These are phyloP conservation scores for Moesziomyces parantarcticus DNA, from an alignment of 1,284 basidiomycete genomes.

Conservation along the genomic window DNA sequence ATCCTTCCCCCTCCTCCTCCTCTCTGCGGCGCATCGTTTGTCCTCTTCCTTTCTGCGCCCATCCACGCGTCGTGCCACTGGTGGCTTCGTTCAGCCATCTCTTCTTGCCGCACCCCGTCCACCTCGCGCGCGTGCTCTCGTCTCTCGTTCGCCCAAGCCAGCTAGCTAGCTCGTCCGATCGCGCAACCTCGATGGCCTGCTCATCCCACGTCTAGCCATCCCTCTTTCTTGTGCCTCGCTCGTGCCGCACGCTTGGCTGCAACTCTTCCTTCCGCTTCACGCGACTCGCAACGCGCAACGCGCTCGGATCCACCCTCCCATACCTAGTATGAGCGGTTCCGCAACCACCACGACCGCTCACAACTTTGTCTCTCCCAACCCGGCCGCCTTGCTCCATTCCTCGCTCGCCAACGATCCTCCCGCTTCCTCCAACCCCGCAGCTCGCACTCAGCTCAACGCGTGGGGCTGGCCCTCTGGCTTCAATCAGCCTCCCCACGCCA, in stretches of 20 bases:
- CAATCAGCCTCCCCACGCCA: constrained; percentile 34
- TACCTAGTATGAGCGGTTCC: constrained; percentile 48
- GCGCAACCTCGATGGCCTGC: neutral
- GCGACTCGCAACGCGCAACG: too few relatives aligned
- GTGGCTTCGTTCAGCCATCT: constrained; percentile 8
- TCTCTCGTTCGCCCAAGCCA: too few relatives aligned
- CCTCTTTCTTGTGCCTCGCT: too few relatives aligned
- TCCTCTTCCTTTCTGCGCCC: constrained; percentile 1
- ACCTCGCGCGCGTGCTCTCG: neutral
- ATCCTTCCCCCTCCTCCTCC: constrained; percentile 1
- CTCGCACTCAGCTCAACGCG: constrained; percentile 48
- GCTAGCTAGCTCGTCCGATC: too few relatives aligned
- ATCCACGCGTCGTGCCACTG: constrained; percentile 6
- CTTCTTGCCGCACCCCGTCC: neutral
- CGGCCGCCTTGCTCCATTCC: constrained; percentile 15
- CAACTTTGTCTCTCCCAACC: constrained; percentile 31
- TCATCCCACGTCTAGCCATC: neutral
- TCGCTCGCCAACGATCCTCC: constrained; percentile 13
- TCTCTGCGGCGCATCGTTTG: neutral
- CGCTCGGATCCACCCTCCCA: constrained; percentile 14
- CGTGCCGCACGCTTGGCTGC: neutral
- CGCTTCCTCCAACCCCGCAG: constrained; percentile 2
- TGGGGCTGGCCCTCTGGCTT: constrained; percentile 55
- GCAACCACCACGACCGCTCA: constrained; percentile 44
- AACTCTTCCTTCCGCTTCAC: too few relatives aligned